Evolutionary conservation across 116 monocot species (phyloP).

Genomic region (Zostera marina): DNA sequence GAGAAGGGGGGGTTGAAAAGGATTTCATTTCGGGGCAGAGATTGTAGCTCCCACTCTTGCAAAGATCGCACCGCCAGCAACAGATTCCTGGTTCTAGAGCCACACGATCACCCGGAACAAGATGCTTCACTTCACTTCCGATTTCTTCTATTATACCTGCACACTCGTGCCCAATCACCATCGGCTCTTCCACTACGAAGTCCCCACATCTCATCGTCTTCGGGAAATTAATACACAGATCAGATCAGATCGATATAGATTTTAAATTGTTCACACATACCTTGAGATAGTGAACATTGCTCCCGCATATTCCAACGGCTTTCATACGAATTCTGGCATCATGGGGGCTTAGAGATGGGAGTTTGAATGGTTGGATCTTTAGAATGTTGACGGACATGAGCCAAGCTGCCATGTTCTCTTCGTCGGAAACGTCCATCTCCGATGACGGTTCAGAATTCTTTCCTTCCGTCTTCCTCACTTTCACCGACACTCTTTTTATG

Average conservation of each 20-base stretch:
- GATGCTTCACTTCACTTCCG: constrained; percentile 59
- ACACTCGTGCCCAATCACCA: constrained; percentile 96
- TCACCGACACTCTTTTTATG: too few species aligned
- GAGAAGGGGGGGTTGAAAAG: constrained; percentile 86
- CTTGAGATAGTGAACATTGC: constrained; percentile 92
- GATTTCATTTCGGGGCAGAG: constrained; percentile 93
- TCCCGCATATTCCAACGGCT: constrained; percentile 94
- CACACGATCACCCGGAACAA: constrained; percentile 59
- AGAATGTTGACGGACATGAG: constrained; percentile 54
- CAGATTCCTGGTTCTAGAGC: constrained; percentile 88
- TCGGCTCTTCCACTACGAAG: constrained; percentile 85
- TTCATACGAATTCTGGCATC: constrained; percentile 84
- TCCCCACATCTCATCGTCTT: constrained; percentile 65
- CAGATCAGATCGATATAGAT: too few species aligned
- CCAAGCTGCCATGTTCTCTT: constrained; percentile 89
- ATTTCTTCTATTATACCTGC: constrained; percentile 86
- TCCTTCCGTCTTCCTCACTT: too few species aligned
- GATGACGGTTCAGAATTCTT: too few species aligned
- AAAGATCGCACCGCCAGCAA: constrained; percentile 64
- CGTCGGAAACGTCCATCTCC: constrained; percentile 10
- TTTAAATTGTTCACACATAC: too few species aligned
- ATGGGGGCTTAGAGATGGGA: constrained; percentile 64
- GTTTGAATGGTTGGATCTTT: constrained; percentile 73
- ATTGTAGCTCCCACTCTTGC: constrained; percentile 91
- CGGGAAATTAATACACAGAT: not conserved